Evolutionary conservation across 768 basidiomycete genomes (phyloP).

Genomic region (Trametes punicea): DNA sequence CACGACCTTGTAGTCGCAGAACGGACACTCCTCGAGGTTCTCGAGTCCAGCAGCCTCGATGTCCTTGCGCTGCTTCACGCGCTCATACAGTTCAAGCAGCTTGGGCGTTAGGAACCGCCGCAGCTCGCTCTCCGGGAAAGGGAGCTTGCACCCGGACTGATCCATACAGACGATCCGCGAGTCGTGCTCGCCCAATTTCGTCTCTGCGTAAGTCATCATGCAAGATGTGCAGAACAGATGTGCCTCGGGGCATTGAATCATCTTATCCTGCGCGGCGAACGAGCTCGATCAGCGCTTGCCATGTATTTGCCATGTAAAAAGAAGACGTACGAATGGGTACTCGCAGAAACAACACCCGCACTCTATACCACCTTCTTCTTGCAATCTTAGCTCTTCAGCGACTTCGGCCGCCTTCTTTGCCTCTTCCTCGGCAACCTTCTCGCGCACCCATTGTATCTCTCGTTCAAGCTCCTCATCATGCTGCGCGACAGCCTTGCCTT

Average conservation of each 20-base stretch:
- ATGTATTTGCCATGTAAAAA: background rate
- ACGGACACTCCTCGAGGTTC: constrained; percentile 85
- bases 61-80: constrained; percentile 74
- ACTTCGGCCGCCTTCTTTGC: constrained; percentile 29
- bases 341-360: constrained; percentile 84
- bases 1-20: constrained; percentile 77
- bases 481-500: constrained; percentile 37
- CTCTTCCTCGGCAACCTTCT: constrained; percentile 31
- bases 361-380: constrained; percentile 64
- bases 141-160: constrained; percentile 63
- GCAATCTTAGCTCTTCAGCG: constrained; percentile 35
- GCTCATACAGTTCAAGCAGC: constrained; percentile 65
- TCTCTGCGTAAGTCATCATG: constrained; percentile 64
- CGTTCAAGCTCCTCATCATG: constrained; percentile 46
- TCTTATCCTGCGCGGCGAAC: constrained; percentile 52
- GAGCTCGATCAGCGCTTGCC: background rate
- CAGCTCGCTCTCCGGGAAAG: constrained; percentile 69
- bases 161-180: constrained; percentile 78
- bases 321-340: constrained; percentile 63
- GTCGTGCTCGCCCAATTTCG: constrained; percentile 60
- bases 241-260: constrained; percentile 86
- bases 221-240: constrained; percentile 84
- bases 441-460: constrained; percentile 45
- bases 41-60: constrained; percentile 76
- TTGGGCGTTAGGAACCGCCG: constrained; percentile 62